Base-by-base conservation (phyloP, 225 moss, liverwort and hornwort species). In the Lunularia cruciata region DNA sequence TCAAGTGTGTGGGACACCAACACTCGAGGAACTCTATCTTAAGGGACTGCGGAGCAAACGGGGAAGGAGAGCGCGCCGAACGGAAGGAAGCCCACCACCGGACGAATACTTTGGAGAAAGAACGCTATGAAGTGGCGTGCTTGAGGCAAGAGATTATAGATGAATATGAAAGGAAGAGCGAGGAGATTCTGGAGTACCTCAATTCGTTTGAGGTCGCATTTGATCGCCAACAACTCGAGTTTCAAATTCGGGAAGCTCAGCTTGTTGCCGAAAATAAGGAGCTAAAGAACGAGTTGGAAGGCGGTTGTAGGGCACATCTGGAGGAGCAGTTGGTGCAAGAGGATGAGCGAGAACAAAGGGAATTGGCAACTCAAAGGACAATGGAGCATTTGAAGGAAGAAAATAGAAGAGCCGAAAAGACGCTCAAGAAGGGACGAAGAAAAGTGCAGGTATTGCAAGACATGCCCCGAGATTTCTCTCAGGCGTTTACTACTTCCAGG, bases 131-230 rank as follows among this genome's bases (percentile, higher is more conserved):
- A 70, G 90, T 88, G 63, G 88, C 90, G 23, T 86, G 83, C 65
- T 57, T 88, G 80, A 83, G 88, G 26, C 86, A 90, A 79, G 84
- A 84, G 30, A 88, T 90, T 55, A 88, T 90, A 57, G 84, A 88
- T 47, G 88, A 90, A 38, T 90, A 90, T 35, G 90, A 88, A 75
- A 88, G 83, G 77, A 90, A 88, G 70, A 88, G 90, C 46, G 79
- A 77, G 9, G 81, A 90, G 80, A 84, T 90, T 52, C 76, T 90
- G 10, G 86, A 86, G 65, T 88, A 88, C 57, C 72, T 90, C 48
- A 83, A 84, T 71, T 84, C 88, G 39, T 86, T 90, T 88, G 90
- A 90, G 52, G 73, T 72, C 45, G 90, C 88, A 14, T 90, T 90
- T 77, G 84, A 86, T 37, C 84, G 82, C 30, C 88, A 90, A 57